Base-by-base conservation (phyloP, 202 grass and related monocot species). In the Miscanthus sacchariflorus region DNA sequence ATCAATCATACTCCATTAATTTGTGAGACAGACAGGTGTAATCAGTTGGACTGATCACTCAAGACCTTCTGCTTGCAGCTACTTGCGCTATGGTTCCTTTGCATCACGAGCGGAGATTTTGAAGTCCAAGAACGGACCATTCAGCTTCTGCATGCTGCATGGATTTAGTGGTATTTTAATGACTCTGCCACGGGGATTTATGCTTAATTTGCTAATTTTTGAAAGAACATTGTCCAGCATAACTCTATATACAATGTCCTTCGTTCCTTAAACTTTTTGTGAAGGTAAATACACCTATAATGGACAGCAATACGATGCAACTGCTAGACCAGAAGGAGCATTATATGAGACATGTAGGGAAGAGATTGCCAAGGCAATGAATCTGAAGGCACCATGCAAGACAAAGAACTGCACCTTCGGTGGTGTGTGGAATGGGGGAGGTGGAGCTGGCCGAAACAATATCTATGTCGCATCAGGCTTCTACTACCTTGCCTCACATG, bases 401-500 rank as follows among this genome's bases (percentile, higher is more conserved):
- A 77, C 17, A 36, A 77, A 77, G 48, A 52, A 77, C 1, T 77
- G 74, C 74, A 77, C 74, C 50, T 77, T 77, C 33, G 27, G 50
- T 30, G 74, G 74, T 50, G 74, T 77, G 27, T 77, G 74, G 74
- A 77, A 77, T 5, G 74, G 74, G 9, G 74, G 74, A 77, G 74
- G 27, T 9, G 27, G 74, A 36, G 74, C 48, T 77, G 74, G 74
- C 8, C 74, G 21, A 36, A 77, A 18, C 27, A n/a, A 77, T 10
- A 4, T 77, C 48, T 77, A 77, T 11, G 48, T 30, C 2, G 5
- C 74, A 56, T 6, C 25, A 5, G 15, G 48, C 28, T 56, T 77
- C 48, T 36, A 77, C 74, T 77, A 56, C 74, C 74, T 54, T 77
- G 74, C 74, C 48, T 77, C 74, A 36, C 74, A 77, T 56, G 74